Base-by-base conservation (phyloP, 1,139 yeast genomes). In the Petasospora fabianii region DNA sequence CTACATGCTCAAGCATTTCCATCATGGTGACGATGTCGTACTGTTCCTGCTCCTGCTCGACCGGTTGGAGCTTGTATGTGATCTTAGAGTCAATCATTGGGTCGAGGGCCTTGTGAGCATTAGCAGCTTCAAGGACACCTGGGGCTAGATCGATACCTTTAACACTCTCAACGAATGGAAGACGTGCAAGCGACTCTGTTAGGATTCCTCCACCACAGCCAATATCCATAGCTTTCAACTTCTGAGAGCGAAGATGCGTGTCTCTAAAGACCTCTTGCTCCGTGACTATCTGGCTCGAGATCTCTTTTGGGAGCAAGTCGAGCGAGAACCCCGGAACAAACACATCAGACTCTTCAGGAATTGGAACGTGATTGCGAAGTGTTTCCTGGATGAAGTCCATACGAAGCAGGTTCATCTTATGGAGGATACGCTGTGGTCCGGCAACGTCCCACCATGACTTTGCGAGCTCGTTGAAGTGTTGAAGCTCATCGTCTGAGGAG, bases 141-240 rank as follows among this genome's bases (percentile, higher is more conserved):
- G 73, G 68, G 0, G 97, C 84, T 53, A 92, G 71, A 61, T 92
- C 98, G 35, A 92, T 77, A 3, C 96, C 99, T 38, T 69, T 69
- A 4, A 92, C 97, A 5, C 64, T 58, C 9, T 69, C 62, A 7
- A 87, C 77, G 47, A 71, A 75, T 9, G 76, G 74, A 51, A 85
- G 65, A 49, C 99, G 68, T 0, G 96, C 96, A 59, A 92, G 63
- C 1, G 95, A 80, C 58, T 92, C 99, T 5, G 90, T 68, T 30
- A 92, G 67, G 21, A 92, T 81, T 0, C 99, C 99, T 7, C 98
- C 99, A 17, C 99, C 99, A 58, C 98, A 94, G 0, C 99, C 99
- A 39, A 92, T 81, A 58, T 92, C 99, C 44, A 92, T 65, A 1
- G 80, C 90, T 12, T 64, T 61, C 38, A 77, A 63, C 36, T 69